Percentiles rank a stretch among this genome's conserved stretches.
Evolutionary conservation across 2,329 filamentous ascomycete species (phyloP).

Genomic region (Penicillium oxalicum): DNA sequence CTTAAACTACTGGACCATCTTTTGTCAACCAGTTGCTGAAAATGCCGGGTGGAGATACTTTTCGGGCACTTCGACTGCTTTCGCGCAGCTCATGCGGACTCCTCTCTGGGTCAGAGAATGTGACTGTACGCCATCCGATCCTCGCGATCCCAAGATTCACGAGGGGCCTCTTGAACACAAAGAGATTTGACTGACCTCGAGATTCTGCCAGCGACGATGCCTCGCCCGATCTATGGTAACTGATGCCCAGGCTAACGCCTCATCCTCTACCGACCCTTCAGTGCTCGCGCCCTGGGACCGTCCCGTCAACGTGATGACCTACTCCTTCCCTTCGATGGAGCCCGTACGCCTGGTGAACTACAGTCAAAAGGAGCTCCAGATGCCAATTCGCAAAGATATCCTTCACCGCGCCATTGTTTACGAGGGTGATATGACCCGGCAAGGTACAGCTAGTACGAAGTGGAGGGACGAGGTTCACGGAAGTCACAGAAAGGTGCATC

Average conservation of each 20-base stretch:
- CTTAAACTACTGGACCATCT: conserved; percentile 7
- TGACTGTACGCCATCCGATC: conserved; percentile 27
- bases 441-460: conserved; percentile 79
- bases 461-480: conserved; percentile 78
- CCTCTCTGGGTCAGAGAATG: conserved; percentile 29
- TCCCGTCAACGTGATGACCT: conserved; percentile 76
- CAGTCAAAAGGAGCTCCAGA: conserved; percentile 72
- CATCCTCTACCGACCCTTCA: conserved; percentile 18
- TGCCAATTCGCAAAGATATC: conserved; percentile 84
- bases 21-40: conserved; percentile 8
- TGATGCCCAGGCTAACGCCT: conserved; percentile 31
- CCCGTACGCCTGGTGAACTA: conserved; percentile 72
- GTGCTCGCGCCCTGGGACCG: conserved; percentile 33
- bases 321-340: conserved; percentile 84
- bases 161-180: neutral
- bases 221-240: conserved; percentile 46
- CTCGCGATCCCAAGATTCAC: conserved; percentile 5
- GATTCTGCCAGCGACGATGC: conserved; percentile 37
- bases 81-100: conserved; percentile 33
- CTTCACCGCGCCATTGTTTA: conserved; percentile 87
- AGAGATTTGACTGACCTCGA: conserved; percentile 18
- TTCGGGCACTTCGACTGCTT: conserved; percentile 35
- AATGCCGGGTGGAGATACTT: conserved; percentile 34
- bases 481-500: conserved; percentile 71
- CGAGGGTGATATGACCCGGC: conserved; percentile 82